phyloP scores from a whole-genome alignment of 176 grass and related monocot species.

The Avena eriantha region DNA sequence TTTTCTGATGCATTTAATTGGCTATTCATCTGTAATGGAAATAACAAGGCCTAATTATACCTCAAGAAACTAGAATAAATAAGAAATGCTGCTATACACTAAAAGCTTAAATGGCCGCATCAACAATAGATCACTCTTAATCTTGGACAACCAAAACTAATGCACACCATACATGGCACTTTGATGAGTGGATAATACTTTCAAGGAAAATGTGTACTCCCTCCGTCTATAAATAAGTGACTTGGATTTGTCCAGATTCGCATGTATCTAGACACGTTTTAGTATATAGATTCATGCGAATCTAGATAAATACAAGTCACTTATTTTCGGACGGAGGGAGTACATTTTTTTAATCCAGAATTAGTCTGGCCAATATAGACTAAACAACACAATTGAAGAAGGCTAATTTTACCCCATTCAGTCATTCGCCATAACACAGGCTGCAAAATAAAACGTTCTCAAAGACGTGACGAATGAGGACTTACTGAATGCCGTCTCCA shows the following conservation, averaged over 20 bases:
- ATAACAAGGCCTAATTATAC: slow-evolving; percentile 27
- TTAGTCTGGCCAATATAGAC: not conserved
- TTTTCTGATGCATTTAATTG: slow-evolving; percentile 75
- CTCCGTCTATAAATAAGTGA: too few species aligned
- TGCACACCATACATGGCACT: not conserved
- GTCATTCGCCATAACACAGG: not conserved
- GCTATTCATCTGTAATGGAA: slow-evolving; percentile 66
- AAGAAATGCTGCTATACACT: slow-evolving; percentile 3
- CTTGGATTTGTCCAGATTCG: too few species aligned
- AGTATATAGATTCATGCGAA: too few species aligned
- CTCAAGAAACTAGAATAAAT: slow-evolving; percentile 21
- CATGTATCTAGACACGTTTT: too few species aligned
- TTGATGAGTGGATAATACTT: not conserved
- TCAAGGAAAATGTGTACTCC: not conserved
- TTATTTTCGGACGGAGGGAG: too few species aligned
- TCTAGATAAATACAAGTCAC: too few species aligned
- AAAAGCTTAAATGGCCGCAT: not conserved
- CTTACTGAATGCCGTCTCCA: slow-evolving; percentile 97
- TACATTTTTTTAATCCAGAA: not conserved
- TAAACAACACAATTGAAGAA: not conserved
- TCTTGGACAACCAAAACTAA: slow-evolving; percentile 14
- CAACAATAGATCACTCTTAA: not conserved
- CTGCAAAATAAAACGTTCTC: slow-evolving; percentile 18
- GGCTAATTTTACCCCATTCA: not conserved
- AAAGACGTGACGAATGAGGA: slow-evolving; percentile 22